Evolutionary conservation across 129 eudicot genomes (phyloP).

Genomic region (Erigeron canadensis): DNA sequence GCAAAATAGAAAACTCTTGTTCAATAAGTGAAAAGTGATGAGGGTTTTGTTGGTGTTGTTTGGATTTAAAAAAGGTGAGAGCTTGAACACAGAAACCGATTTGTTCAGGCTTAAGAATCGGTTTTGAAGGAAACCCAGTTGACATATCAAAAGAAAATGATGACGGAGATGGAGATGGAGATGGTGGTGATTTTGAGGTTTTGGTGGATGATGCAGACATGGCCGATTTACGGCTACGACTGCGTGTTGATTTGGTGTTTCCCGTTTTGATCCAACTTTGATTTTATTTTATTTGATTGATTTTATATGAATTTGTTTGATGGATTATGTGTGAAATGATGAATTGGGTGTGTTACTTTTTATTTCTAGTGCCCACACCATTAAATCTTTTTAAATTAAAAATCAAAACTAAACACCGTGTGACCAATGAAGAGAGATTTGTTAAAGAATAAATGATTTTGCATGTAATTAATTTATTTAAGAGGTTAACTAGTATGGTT

Average conservation of each 20-base stretch:
- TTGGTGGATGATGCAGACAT: constrained; percentile 49
- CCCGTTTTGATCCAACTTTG: constrained; percentile 49
- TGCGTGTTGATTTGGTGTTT: constrained; percentile 41
- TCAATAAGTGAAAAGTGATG: constrained; percentile 29
- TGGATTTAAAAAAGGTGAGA: constrained; percentile 51
- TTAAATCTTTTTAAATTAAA: too few species aligned
- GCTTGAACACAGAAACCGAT: constrained; percentile 60
- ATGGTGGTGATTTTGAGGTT: constrained; percentile 18
- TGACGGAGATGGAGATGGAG: constrained; percentile 24
- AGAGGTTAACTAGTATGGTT: too few species aligned
- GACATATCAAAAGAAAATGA: constrained; percentile 38
- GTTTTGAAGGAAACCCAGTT: constrained; percentile 38
- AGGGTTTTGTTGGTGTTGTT: constrained; percentile 6
- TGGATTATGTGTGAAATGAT: too few species aligned
- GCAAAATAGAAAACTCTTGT: constrained; percentile 58
- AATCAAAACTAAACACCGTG: too few species aligned
- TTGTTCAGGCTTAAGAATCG: constrained; percentile 58
- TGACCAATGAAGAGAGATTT: too few species aligned
- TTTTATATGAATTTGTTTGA: too few species aligned
- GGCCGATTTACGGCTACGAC: constrained; percentile 63
- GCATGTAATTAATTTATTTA: too few species aligned
- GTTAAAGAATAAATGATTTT: too few species aligned
- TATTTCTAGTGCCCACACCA: too few species aligned
- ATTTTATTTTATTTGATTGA: background rate
- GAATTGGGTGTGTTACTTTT: too few species aligned